Percentiles rank a stretch among this genome's conserved stretches.
These are phyloP conservation scores for Ambrosia artemisiifolia DNA, from an alignment of 129 eudicot genomes.

Conservation along the genomic window DNA sequence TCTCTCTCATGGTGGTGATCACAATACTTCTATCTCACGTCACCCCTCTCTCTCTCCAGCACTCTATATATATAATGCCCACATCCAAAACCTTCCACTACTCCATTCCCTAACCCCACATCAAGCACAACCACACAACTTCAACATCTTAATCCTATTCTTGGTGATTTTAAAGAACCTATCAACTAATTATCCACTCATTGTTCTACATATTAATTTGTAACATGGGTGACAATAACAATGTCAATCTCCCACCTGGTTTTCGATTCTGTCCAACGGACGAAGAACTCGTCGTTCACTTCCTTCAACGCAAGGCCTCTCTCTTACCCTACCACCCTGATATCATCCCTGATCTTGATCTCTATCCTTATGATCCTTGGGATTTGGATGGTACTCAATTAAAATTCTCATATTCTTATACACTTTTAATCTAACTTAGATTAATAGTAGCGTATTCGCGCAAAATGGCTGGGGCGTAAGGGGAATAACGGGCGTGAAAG, in stretches of 20 bases:
- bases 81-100: conserved; percentile 38
- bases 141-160: conserved; percentile 18
- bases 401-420: background rate
- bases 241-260: conserved; percentile 83
- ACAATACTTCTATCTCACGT: conserved; percentile 64
- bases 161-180: conserved; percentile 8
- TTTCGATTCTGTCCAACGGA: conserved; percentile 85
- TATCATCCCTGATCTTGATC: conserved; percentile 88
- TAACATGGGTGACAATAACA: conserved; percentile 42
- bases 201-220: background rate
- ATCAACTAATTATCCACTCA: conserved; percentile 9
- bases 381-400: conserved; percentile 62
- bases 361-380: conserved; percentile 91
- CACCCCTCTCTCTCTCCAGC: conserved; percentile 27
- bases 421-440: background rate
- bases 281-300: conserved; percentile 91
- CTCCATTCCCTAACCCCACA: conserved; percentile 36
- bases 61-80: conserved; percentile 44
- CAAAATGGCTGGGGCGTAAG: too few species aligned
- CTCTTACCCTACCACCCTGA: conserved; percentile 86
- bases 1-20: conserved; percentile 32
- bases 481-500: too few species aligned
- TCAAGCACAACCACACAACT: conserved; percentile 4
- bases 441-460: too few species aligned
- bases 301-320: conserved; percentile 76